phyloP scores from a whole-genome alignment of 768 basidiomycete species.

The Podaxis sp. region DNA sequence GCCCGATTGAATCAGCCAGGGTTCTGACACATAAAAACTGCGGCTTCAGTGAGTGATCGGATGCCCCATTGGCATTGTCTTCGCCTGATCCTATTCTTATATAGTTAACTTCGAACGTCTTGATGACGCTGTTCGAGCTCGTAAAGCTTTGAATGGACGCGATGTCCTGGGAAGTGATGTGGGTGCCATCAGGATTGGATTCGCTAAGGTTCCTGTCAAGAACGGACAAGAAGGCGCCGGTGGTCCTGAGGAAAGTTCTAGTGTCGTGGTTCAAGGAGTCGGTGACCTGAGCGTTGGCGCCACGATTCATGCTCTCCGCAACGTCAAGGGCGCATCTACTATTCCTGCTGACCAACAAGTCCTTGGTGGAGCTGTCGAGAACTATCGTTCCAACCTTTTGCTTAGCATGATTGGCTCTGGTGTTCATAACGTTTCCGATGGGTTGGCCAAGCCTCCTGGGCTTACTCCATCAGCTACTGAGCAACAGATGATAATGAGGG shows the following conservation, averaged over 20 bases:
- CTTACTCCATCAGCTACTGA: conserved; percentile 79
- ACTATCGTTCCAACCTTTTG: conserved; percentile 88
- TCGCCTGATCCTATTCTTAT: conserved; percentile 2
- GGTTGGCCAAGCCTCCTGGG: conserved; percentile 58
- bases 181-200: conserved; percentile 94
- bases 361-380: conserved; percentile 87
- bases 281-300: conserved; percentile 84
- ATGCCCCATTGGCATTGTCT: not conserved
- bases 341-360: conserved; percentile 94
- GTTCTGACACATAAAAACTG: conserved; percentile 98
- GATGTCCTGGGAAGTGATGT: conserved; percentile 96
- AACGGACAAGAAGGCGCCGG: conserved; percentile 63
- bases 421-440: conserved; percentile 51
- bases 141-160: conserved; percentile 92
- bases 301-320: conserved; percentile 81
- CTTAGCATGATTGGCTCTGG: conserved; percentile 85
- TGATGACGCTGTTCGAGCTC: conserved; percentile 93
- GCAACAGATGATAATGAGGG: conserved; percentile 96
- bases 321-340: conserved; percentile 87
- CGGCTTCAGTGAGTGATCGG: conserved; percentile 64
- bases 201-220: conserved; percentile 94
- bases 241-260: conserved; percentile 58
- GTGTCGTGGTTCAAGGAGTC: conserved; percentile 71
- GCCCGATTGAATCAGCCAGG: conserved; percentile 94
- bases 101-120: conserved; percentile 95